Evolutionary conservation across 106 monocot genomes (phyloP), one percentile per base, ranked within the genome.

Genomic region (Acanthochlamys bracteata): DNA sequence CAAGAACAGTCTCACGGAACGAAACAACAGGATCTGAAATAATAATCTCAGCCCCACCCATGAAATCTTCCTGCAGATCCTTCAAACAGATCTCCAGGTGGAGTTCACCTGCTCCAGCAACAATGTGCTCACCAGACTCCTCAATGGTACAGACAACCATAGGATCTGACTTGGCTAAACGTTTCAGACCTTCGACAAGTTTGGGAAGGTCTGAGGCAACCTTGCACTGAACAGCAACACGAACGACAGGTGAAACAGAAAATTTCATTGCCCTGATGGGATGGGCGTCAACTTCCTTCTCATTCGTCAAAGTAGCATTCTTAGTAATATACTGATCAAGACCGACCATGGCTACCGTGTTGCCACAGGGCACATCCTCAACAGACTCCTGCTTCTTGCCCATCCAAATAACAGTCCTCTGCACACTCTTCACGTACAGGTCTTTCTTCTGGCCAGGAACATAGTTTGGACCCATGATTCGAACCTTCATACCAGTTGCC

Each of bases 361-460:
- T 79, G 20, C 79, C 79, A 73, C 79, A 79, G 26, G 79, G 79
- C n/a, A 79, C 79, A 62, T 79, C 79, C 46, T 79, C 79, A 0
- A 79, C 79, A 9, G 79, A 79, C 41, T 79, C 79, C 26, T 79
- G 79, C 55, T 19, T 79, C 74, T 79, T 79, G 14, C 79, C 79
- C 79, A 79, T 79, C 79, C 79, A 79, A 16, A 79, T 79, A 21
- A 79, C 79, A 65, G 79, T 79, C 52, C 79, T 65, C 61, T 79
- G 79, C 19, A 79, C 79, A 65, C 74, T 79, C 60, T 79, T 79
- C 42, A 74, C 70, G 55, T 79, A 79, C 41, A 79, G 20, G 39
- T 79, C 79, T 54, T 79, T 79, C 79, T 79, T 79, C 74, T 79
- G 79, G 19, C 79, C 79, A 40, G 79, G 79, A 43, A 79, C 61